Percentiles rank a stretch among this genome's conserved stretches.
These are phyloP conservation scores for Heterobasidion annosum DNA, from an alignment of 1,284 basidiomycete genomes.

Conservation along the genomic window DNA sequence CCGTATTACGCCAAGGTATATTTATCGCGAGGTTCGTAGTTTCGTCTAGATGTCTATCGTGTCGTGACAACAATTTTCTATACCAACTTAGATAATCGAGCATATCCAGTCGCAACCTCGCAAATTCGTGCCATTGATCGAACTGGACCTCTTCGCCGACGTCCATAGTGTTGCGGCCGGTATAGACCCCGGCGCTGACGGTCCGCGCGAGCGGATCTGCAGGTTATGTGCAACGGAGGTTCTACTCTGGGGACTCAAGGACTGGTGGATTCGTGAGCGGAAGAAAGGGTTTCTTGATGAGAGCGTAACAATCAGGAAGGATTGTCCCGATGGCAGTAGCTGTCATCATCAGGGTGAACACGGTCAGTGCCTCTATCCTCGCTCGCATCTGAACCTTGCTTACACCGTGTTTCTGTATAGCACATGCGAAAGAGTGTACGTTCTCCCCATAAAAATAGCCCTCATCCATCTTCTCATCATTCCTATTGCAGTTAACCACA, in stretches of 20 bases:
- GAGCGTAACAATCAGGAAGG: conserved; percentile 40
- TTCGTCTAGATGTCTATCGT: background rate
- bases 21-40: conserved; percentile 58
- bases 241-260: conserved; percentile 61
- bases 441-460: background rate
- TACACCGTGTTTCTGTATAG: conserved; percentile 22
- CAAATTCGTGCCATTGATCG: conserved; percentile 56
- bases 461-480: conserved; percentile 3
- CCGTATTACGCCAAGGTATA: conserved; percentile 50
- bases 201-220: conserved; percentile 51
- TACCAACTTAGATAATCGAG: conserved; percentile 41
- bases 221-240: conserved; percentile 65
- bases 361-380: conserved; percentile 30
- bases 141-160: conserved; percentile 59
- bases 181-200: conserved; percentile 42
- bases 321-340: conserved; percentile 49
- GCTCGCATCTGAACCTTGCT: background rate
- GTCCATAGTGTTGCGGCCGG: conserved; percentile 47
- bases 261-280: conserved; percentile 75
- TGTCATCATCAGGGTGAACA: conserved; percentile 53
- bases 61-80: background rate
- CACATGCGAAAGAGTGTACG: conserved; percentile 66
- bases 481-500: conserved; percentile 34
- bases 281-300: conserved; percentile 53
- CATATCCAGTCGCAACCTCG: conserved; percentile 50